A percentile compares a stretch with the other conserved stretches of the same genome.
Conservation (phyloP, 2,329 filamentous ascomycete species). For the Colletotrichum chrysophilum region DNA sequence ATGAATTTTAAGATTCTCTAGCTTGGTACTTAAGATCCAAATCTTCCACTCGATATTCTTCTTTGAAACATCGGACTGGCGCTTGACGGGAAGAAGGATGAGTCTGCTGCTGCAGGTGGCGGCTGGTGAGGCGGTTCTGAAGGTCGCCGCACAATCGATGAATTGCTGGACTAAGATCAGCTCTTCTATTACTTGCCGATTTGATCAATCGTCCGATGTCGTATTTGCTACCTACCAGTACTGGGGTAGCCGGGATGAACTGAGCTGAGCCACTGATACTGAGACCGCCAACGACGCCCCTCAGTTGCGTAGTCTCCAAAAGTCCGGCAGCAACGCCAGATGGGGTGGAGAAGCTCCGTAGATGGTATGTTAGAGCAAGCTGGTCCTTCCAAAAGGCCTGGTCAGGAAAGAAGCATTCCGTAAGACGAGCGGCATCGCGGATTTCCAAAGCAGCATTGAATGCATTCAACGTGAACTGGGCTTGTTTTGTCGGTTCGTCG, state of each 20-base stretch:
- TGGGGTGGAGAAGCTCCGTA: not conserved
- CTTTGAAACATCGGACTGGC: not conserved
- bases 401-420: not conserved
- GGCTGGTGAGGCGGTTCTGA: conserved; percentile 34
- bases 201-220: not conserved
- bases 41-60: conserved; percentile 33
- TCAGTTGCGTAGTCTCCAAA: not conserved
- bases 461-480: not conserved
- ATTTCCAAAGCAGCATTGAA: not conserved
- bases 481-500: not conserved
- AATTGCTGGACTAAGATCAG: not conserved
- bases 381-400: conserved; percentile 10
- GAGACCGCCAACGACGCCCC: not conserved
- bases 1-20: conserved; percentile 27
- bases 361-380: conserved; percentile 10
- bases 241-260: not conserved
- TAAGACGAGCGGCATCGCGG: not conserved
- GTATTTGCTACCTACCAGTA: not conserved
- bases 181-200: not conserved
- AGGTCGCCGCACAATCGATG: conserved; percentile 27
- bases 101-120: conserved; percentile 34
- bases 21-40: conserved; percentile 35
- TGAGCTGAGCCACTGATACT: not conserved
- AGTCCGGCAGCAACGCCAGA: not conserved
- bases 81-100: conserved; percentile 30